Percentiles rank a stretch among this genome's conserved stretches.
These are phyloP conservation scores for Tolypocladium pustulatum DNA, from an alignment of 2,329 filamentous ascomycete species.

Conservation along the genomic window DNA sequence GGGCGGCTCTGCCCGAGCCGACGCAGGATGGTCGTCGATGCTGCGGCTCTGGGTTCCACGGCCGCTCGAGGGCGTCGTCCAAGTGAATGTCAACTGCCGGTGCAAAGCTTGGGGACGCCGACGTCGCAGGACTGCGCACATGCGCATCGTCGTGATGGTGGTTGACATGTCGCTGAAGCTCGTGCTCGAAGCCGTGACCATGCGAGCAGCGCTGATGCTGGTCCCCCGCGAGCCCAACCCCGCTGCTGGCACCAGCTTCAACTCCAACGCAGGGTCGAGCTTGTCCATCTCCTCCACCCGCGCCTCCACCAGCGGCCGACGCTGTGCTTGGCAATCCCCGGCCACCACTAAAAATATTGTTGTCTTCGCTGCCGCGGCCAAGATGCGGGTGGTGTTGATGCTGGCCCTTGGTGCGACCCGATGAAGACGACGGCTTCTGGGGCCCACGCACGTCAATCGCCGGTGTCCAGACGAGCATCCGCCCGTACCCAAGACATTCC, in stretches of 20 bases:
- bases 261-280: background rate
- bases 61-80: background rate
- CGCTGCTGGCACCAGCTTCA: background rate
- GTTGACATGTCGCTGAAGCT: background rate
- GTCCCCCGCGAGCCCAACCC: background rate
- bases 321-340: background rate
- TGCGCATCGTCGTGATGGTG: background rate
- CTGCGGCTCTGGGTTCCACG: background rate
- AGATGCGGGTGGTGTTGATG: background rate
- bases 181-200: background rate
- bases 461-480: slow-evolving; percentile 48
- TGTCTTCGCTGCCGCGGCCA: background rate
- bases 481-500: slow-evolving; percentile 52
- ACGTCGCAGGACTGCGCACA: background rate
- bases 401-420: background rate
- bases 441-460: slow-evolving; percentile 39
- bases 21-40: background rate
- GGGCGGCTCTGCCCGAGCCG: slow-evolving; percentile 1
- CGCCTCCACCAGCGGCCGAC: background rate
- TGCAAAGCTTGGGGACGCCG: background rate
- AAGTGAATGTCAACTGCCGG: background rate
- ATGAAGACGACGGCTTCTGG: slow-evolving; percentile 18
- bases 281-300: background rate
- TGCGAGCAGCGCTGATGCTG: background rate
- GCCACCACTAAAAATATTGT: background rate